phyloP scores from a whole-genome alignment of 805 yeast genomes.

The Lachancea quebecensis region DNA sequence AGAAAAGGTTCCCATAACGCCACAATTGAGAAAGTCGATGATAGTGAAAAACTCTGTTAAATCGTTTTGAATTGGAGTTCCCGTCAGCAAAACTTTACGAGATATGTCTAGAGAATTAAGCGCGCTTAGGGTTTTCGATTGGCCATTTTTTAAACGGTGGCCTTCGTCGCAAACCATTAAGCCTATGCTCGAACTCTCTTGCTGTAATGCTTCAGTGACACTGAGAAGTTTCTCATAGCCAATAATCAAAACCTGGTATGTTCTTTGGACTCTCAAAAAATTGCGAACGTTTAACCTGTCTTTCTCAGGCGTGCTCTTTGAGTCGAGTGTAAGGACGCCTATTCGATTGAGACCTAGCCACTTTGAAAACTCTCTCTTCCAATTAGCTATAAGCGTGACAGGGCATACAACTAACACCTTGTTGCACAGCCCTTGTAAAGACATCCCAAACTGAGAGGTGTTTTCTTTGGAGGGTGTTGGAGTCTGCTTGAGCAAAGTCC shows the following conservation, averaged over 20 bases:
- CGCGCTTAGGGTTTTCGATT: conserved; percentile 64
- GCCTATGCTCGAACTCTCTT: conserved; percentile 43
- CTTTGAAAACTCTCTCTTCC: conserved; percentile 82
- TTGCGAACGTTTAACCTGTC: conserved; percentile 52
- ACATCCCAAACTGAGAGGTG: conserved; percentile 30
- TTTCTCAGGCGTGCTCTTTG: conserved; percentile 41
- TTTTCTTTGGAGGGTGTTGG: conserved; percentile 39
- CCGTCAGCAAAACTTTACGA: conserved; percentile 64
- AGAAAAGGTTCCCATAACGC: conserved; percentile 58
- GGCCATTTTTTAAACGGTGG: conserved; percentile 72
- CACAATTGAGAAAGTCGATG: conserved; percentile 79
- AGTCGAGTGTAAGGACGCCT: conserved; percentile 57
- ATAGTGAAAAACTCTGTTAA: conserved; percentile 74
- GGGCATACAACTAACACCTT: conserved; percentile 84
- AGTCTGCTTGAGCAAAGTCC: conserved; percentile 72
- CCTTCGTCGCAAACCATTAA: conserved; percentile 91
- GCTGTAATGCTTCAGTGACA: conserved; percentile 43
- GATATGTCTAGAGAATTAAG: conserved; percentile 49
- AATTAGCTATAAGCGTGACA: conserved; percentile 77
- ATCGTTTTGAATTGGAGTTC: conserved; percentile 94
- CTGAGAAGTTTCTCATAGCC: conserved; percentile 79
- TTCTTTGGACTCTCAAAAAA: conserved; percentile 55
- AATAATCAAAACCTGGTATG: conserved; percentile 74
- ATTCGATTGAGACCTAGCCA: conserved; percentile 70
- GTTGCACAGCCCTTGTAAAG: conserved; percentile 34